Evolutionary conservation across 2,329 filamentous ascomycete species (phyloP).

Genomic region (Tothia fuscella): DNA sequence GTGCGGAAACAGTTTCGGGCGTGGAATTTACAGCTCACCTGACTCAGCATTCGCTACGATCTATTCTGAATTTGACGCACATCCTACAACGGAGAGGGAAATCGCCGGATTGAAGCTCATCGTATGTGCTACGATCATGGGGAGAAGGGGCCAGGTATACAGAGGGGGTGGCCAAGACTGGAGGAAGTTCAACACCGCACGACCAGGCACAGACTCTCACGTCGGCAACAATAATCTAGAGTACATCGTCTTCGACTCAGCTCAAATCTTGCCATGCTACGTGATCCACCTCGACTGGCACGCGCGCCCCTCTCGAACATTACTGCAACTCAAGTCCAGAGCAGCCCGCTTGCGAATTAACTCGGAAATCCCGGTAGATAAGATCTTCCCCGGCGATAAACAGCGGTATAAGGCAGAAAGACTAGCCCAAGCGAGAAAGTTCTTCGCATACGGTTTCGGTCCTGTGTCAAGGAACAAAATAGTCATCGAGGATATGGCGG

Average conservation of each 20-base stretch:
- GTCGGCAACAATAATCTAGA: conserved; percentile 6
- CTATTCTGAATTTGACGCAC: conserved; percentile 19
- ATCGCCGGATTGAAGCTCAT: conserved; percentile 31
- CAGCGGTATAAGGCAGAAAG: conserved; percentile 27
- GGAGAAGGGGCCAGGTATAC: conserved; percentile 23
- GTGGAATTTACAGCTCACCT: conserved; percentile 35
- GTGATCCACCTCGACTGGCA: not conserved
- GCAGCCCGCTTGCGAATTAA: no score
- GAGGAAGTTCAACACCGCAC: conserved; percentile 14
- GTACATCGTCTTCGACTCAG: conserved; percentile 12
- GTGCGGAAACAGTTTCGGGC: conserved; percentile 30
- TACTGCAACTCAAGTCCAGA: not conserved
- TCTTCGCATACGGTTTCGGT: conserved; percentile 37
- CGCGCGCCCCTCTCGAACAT: not conserved
- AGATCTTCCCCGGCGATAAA: conserved; percentile 22
- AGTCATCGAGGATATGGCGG: conserved; percentile 35
- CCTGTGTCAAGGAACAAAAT: conserved; percentile 31
- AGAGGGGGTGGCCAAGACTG: conserved; percentile 21
- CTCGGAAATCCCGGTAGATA: not conserved
- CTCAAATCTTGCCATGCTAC: conserved; percentile 14
- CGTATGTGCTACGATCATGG: conserved; percentile 37
- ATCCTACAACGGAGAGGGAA: conserved; percentile 16
- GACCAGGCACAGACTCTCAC: not conserved
- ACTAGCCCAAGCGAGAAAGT: conserved; percentile 33
- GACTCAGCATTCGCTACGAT: conserved; percentile 26